Conservation (phyloP, 1,139 yeast species). For the Nematodospora anomalae region DNA sequence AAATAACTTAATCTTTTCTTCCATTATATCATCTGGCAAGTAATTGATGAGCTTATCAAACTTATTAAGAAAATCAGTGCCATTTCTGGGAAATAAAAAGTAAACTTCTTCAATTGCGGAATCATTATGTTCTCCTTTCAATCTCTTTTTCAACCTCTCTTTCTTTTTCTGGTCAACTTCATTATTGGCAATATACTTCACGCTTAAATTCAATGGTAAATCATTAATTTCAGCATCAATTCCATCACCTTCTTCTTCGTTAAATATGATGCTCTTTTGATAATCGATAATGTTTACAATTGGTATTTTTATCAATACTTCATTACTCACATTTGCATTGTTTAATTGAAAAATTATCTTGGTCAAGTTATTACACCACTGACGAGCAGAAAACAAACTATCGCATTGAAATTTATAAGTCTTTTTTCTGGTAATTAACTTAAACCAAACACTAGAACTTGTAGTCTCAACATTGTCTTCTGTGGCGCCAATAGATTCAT, state of each 20-base stretch:
- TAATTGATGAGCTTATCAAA: slow-evolving; percentile 22
- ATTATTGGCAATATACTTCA: slow-evolving; percentile 20
- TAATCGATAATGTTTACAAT: slow-evolving; percentile 63
- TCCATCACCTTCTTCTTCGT: slow-evolving; percentile 17
- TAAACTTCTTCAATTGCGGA: slow-evolving; percentile 62
- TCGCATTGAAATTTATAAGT: slow-evolving; percentile 73
- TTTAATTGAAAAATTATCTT: slow-evolving; percentile 68
- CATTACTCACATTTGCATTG: slow-evolving; percentile 65
- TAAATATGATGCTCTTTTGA: slow-evolving; percentile 35
- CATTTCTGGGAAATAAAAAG: slow-evolving; percentile 59
- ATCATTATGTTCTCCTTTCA: slow-evolving; percentile 6
- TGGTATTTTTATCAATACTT: slow-evolving; percentile 78
- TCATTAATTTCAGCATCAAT: slow-evolving; percentile 14
- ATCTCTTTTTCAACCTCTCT: slow-evolving; percentile 11
- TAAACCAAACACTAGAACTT: slow-evolving; percentile 49
- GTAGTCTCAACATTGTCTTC: slow-evolving; percentile 32
- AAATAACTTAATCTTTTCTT: background rate
- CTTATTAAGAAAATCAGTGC: slow-evolving; percentile 26
- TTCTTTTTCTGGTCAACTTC: slow-evolving; percentile 8
- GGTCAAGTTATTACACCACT: slow-evolving; percentile 76
- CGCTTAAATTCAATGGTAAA: slow-evolving; percentile 23
- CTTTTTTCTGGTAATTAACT: slow-evolving; percentile 54
- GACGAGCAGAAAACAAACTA: slow-evolving; percentile 66
- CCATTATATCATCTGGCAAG: background rate
- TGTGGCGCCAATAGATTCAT: slow-evolving; percentile 20